Evolutionary conservation across 1,139 yeast species (phyloP), one percentile per base, ranked within the genome.

Genomic region (Blastobotrys petasosporus): DNA sequence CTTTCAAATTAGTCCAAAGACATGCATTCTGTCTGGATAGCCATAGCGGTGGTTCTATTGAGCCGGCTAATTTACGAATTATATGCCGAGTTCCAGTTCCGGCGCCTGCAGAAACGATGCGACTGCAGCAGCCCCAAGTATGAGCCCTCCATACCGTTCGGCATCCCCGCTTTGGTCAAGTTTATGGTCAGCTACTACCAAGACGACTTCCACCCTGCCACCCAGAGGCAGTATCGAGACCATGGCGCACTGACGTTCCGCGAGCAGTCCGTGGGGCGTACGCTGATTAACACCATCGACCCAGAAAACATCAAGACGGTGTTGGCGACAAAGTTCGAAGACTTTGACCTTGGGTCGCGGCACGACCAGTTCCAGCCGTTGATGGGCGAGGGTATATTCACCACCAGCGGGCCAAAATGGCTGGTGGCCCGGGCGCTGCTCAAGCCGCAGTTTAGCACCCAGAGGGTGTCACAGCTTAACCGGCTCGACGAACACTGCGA

Each of bases 361-460:
- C 73, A 73, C 56, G 57, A 35, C 30, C 57, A 55, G 47, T 69
- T 76, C 57, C 52, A 52, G 40, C 75, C 77, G 6, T 60, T 75
- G 29, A 64, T 77, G 41, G 82, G 82, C 7, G 75, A 75, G 47
- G 82, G 82, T 2, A 77, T 77, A 47, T 77, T 77, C 63, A 76
- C 81, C 1, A 65, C 75, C 35, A 78, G 75, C 48, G 79, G 77
- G 9, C 69, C 65, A 32, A 78, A 75, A 4, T 77, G 82, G 82
- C 74, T 75, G 54, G 78, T 75, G 55, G 71, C 79, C 13, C 65
- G 82, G 43, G 73, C 79, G 2, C 65, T 77, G 74, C 70, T 78
- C 54, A 68, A 82, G 47, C 82, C 83, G 1, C 81, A 76, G 60
- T 78, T 78, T 61, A 69, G 76, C 20, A 67, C 79, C 48, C 80